Evolutionary conservation across 768 basidiomycete genomes (phyloP).

Genomic region (Amanita polypyramis): DNA sequence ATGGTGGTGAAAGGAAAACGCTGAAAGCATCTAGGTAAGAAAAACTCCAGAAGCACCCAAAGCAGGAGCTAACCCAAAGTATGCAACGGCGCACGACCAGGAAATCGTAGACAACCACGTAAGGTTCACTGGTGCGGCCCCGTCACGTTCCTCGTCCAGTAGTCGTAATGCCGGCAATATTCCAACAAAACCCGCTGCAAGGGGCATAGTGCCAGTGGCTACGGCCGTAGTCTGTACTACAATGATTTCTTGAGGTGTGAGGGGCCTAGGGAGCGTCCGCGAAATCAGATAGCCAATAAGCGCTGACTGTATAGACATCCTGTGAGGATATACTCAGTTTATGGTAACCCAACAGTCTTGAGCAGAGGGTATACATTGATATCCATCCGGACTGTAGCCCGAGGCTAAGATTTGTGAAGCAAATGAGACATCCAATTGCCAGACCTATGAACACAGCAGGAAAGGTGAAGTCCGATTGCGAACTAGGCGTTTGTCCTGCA

Average conservation of each 20-base stretch:
- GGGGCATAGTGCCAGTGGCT: constrained; percentile 85
- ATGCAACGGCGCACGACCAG: constrained; percentile 89
- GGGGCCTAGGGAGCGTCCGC: constrained; percentile 54
- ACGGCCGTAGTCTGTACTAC: constrained; percentile 94
- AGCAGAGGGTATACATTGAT: constrained; percentile 48
- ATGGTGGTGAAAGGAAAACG: constrained; percentile 92
- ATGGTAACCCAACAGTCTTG: neutral
- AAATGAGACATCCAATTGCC: constrained; percentile 75
- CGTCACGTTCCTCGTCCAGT: constrained; percentile 66
- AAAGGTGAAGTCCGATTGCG: constrained; percentile 32
- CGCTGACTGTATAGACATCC: constrained; percentile 95
- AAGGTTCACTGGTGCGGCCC: constrained; percentile 62
- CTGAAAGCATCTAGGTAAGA: constrained; percentile 23
- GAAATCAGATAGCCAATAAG: constrained; percentile 87
- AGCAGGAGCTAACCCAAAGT: constrained; percentile 59
- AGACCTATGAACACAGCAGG: constrained; percentile 70
- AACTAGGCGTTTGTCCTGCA: constrained; percentile 7
- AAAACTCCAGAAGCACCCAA: neutral
- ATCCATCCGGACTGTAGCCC: constrained; percentile 89
- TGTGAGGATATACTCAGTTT: constrained; percentile 15
- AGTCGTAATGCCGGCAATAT: constrained; percentile 85
- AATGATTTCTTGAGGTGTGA: constrained; percentile 88
- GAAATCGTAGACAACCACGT: constrained; percentile 63
- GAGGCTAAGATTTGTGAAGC: constrained; percentile 87
- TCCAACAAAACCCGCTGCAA: constrained; percentile 82